phyloP scores from a whole-genome alignment of 1,139 yeast genomes.

The Sugiyamaella neomexicana region DNA sequence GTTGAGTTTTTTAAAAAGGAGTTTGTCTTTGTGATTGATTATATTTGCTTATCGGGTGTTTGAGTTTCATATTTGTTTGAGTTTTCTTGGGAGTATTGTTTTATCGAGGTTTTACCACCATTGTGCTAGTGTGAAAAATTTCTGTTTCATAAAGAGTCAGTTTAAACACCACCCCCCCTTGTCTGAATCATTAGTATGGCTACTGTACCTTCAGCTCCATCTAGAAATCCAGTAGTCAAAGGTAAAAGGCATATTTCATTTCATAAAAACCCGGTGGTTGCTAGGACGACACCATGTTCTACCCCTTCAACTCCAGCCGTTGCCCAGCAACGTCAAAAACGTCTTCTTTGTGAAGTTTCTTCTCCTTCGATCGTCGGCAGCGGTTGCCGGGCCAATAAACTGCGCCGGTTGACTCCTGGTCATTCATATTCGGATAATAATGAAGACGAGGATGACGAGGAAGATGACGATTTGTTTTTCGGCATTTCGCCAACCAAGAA shows the following conservation, averaged over 20 bases:
- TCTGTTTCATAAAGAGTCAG: not conserved
- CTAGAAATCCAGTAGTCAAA: slow-evolving; percentile 1
- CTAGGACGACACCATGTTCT: slow-evolving; percentile 11
- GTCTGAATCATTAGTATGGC: slow-evolving; percentile 6
- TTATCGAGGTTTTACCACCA: slow-evolving; percentile 7
- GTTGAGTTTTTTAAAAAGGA: not conserved
- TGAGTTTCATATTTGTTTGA: not conserved
- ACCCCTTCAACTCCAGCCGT: not conserved
- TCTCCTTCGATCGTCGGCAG: not conserved
- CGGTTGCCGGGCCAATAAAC: slow-evolving; percentile 13
- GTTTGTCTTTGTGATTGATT: slow-evolving; percentile 3
- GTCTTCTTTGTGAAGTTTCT: slow-evolving; percentile 10
- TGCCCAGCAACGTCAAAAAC: slow-evolving; percentile 1
- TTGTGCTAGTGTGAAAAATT: no score
- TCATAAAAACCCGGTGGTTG: slow-evolving; percentile 12
- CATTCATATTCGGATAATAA: slow-evolving; percentile 21
- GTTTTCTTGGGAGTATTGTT: slow-evolving; percentile 13
- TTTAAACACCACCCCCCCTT: not conserved
- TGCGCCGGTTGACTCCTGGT: slow-evolving; percentile 19
- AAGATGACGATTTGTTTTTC: slow-evolving; percentile 24
- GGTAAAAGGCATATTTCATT: slow-evolving; percentile 14
- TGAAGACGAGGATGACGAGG: slow-evolving; percentile 26
- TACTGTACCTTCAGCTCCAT: slow-evolving; percentile 7
- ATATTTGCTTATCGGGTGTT: slow-evolving; percentile 1
- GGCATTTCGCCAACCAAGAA: slow-evolving; percentile 18